phyloP scores from a whole-genome alignment of 1,284 basidiomycete species.

The Irpex sp. region DNA sequence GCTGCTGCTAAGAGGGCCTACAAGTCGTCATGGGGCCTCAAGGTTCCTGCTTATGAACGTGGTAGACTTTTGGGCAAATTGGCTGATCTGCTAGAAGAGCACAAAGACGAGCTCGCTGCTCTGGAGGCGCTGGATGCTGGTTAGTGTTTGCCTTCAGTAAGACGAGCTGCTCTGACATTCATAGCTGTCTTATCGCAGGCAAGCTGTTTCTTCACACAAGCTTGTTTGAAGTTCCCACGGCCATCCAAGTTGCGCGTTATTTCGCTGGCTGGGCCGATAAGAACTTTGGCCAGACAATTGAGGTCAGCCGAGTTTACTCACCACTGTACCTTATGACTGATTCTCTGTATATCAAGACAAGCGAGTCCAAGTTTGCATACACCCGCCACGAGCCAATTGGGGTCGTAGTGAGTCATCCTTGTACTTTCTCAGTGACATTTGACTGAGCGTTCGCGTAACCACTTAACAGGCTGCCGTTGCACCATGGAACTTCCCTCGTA shows the following conservation, averaged over 20 bases:
- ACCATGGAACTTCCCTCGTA: slow-evolving; percentile 74
- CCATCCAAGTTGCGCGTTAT: slow-evolving; percentile 71
- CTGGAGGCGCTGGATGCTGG: slow-evolving; percentile 67
- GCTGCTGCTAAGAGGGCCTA: slow-evolving; percentile 75
- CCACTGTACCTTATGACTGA: background rate
- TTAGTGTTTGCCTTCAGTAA: background rate
- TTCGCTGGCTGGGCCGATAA: slow-evolving; percentile 87
- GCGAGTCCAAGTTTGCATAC: slow-evolving; percentile 70
- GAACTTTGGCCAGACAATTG: slow-evolving; percentile 77
- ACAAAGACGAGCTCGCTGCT: slow-evolving; percentile 72
- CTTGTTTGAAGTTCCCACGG: slow-evolving; percentile 63
- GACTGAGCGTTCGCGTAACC: too few species aligned
- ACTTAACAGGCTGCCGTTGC: slow-evolving; percentile 63
- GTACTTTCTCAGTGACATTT: too few species aligned
- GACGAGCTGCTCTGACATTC: background rate
- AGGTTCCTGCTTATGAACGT: slow-evolving; percentile 57
- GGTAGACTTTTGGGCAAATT: slow-evolving; percentile 68
- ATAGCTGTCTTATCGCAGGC: slow-evolving; percentile 18
- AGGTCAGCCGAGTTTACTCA: slow-evolving; percentile 22
- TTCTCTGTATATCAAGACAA: slow-evolving; percentile 34
- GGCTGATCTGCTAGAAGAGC: slow-evolving; percentile 69
- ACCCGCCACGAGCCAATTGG: slow-evolving; percentile 93
- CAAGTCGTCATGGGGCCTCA: slow-evolving; percentile 72
- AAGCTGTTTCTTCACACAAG: slow-evolving; percentile 79
- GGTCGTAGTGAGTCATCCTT: slow-evolving; percentile 46